Evolutionary conservation across 192 early-diverging fungal genomes (phyloP), one percentile per base, ranked within the genome.

Genomic region (Umbelopsis isabellina): DNA sequence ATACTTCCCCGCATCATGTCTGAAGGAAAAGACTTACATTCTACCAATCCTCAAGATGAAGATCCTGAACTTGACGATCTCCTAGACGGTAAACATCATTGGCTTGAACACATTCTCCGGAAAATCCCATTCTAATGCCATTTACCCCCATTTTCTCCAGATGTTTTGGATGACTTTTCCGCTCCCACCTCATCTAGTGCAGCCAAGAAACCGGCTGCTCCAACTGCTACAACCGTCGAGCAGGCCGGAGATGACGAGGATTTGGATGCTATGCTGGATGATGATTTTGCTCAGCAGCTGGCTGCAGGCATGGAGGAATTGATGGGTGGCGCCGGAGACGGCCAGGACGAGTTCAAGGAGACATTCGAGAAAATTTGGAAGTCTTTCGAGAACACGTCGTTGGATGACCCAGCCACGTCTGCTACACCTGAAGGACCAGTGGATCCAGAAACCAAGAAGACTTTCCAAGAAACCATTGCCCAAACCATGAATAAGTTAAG

Each of bases 401-500:
- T 30, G 37, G 15, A 52, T 22, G 27, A n/a, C 20, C 52, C 71
- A 13, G 2, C 35, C 9, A 30, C 68, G 6, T n/a, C 67, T 35
- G 44, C 66, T 51, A n/a, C n/a, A n/a, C 45, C 70, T 64, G 20
- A 30, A 18, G 46, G 33, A 27, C 41, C 13, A 51, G 22, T 51
- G 9, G 47, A 65, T 7, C 58, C 68, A 48, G 79, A 66, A 71
- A 64, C 71, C 21, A 35, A 68, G 33, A 65, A 33, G 22, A 85
- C 87, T 50, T 98, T 98, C 85, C 94, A 97, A 74, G 91, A 94
- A 69, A 89, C 86, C 46, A 94, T 98, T 70, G 87, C 89, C 49
- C 86, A 94, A 49, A 98, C 97, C 13, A 90, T 98, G 87, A 87
- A 87, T 70, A 95, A 96, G 67, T 78, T 98, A 13, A 91, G 92